Base-by-base conservation (phyloP, 495 filamentous ascomycete species). In the Xylaria acuta region DNA sequence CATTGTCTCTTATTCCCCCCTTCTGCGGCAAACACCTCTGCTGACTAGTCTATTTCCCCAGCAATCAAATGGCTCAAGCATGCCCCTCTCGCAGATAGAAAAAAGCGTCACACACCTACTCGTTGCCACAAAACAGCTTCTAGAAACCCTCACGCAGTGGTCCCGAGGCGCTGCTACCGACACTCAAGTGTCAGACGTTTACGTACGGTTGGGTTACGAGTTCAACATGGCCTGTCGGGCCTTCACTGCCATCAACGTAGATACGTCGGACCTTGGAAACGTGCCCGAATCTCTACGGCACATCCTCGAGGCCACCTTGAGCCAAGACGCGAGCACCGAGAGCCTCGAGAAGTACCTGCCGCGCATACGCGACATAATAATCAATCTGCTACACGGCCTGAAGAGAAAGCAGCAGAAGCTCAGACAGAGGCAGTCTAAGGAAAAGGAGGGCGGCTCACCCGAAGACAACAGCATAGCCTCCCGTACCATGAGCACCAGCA, bases 221-320 rank as follows among this genome's bases (percentile, higher is more conserved):
- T 99, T 99, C 85, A 99, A 99, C 80, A 92, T 98, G 82, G 96
- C 96, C 9, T 98, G 94, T 81, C 92, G 96, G 49, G 94, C 96
- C 59, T 99, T 99, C 81, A 93, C 92, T 77, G 93, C 94, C 49
- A 98, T 99, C 77, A 95, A 95, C 43, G 95, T 99, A 63, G 97
- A 98, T 72, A 97, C 94, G 5, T 86, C 89, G 5, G 96, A 99
- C 80, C 87, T 99, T 20, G 96, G 96, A 60, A 97, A 97, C 76
- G 96, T 99, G 8, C 96, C 96, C 3, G 96, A 99, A 78, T 85
- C 94, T 63, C 81, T 99, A 30, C 91, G 96, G 72, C 89, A 90
- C 36, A 98, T 99, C 64, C 86, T 99, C 43, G 96, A 99, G 82
- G 93, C 97, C 64, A 98, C 97, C 0, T 85, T 99, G 22, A 97